A percentile compares a stretch with the other conserved stretches of the same genome.
phyloP scores from a whole-genome alignment of 108 stramenopile genomes.

The Ochromonas danica region DNA sequence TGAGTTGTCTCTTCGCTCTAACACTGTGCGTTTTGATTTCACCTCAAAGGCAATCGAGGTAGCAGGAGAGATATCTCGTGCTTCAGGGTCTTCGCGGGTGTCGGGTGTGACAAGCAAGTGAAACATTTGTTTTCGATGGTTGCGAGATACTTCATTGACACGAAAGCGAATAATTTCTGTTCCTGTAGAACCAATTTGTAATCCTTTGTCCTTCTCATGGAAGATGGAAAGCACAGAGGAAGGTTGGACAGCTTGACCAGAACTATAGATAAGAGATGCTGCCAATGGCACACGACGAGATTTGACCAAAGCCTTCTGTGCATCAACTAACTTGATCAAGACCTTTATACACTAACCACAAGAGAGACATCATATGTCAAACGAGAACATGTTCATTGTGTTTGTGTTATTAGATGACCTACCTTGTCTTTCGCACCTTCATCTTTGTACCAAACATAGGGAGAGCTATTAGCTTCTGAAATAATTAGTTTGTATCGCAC shows the following conservation, averaged over 20 bases:
- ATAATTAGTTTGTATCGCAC: neutral
- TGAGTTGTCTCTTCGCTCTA: neutral
- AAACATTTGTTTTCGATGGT: neutral
- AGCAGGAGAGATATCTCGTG: neutral
- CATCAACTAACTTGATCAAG: neutral
- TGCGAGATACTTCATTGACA: constrained; percentile 11
- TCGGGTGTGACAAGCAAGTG: constrained; percentile 1
- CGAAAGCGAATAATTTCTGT: neutral
- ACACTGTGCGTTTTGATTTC: constrained; percentile 5
- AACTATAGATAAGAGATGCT: neutral
- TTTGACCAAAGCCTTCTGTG: neutral
- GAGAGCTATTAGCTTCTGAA: neutral
- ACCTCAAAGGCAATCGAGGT: neutral
- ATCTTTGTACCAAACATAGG: constrained; percentile 27
- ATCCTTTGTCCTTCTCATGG: neutral
- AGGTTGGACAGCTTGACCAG: constrained; percentile 12
- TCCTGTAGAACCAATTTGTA: neutral
- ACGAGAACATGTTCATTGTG: too few relatives aligned
- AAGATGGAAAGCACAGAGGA: neutral
- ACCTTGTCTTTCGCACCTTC: constrained; percentile 25
- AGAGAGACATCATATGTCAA: too few relatives aligned
- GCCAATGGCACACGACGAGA: neutral
- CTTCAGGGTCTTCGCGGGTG: neutral
- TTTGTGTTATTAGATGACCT: too few relatives aligned
- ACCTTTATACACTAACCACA: neutral